These are phyloP conservation scores for Xylariaceae sp. DNA, from an alignment of 2,329 filamentous ascomycete genomes.

Conservation along the genomic window DNA sequence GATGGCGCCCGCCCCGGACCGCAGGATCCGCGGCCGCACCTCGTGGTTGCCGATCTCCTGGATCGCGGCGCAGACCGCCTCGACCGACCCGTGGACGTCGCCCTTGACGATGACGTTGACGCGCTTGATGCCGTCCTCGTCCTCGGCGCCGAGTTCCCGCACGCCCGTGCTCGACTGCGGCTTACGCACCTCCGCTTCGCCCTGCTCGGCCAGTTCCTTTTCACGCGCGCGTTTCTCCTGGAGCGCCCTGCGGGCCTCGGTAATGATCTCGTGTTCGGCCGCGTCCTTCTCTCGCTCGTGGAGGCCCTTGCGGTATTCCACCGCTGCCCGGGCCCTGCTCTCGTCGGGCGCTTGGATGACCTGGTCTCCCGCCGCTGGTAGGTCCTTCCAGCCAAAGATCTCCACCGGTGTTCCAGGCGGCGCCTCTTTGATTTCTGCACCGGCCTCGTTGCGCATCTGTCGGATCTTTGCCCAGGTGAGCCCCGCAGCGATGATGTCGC, in stretches of 20 bases:
- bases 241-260: constrained; percentile 53
- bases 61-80: constrained; percentile 77
- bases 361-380: constrained; percentile 77
- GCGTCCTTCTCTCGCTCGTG: constrained; percentile 68
- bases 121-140: constrained; percentile 41
- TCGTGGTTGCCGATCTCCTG: constrained; percentile 78
- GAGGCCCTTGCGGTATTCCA: constrained; percentile 69
- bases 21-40: constrained; percentile 70
- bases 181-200: constrained; percentile 7
- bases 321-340: constrained; percentile 69
- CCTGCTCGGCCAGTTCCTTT: constrained; percentile 32
- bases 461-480: constrained; percentile 85
- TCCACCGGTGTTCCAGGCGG: constrained; percentile 86
- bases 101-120: constrained; percentile 86
- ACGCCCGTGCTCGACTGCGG: constrained; percentile 21
- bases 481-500: constrained; percentile 82
- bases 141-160: constrained; percentile 29
- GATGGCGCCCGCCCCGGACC: constrained; percentile 70
- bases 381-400: constrained; percentile 86
- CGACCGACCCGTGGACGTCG: constrained; percentile 89
- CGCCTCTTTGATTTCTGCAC: constrained; percentile 64
- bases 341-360: constrained; percentile 79
- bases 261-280: constrained; percentile 71
- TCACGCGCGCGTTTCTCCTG: constrained; percentile 59
- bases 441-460: constrained; percentile 77